Percentiles rank a stretch among this genome's conserved stretches.
Evolutionary conservation across 345 rosid genomes (phyloP).

Genomic region (Camelina neglecta): DNA sequence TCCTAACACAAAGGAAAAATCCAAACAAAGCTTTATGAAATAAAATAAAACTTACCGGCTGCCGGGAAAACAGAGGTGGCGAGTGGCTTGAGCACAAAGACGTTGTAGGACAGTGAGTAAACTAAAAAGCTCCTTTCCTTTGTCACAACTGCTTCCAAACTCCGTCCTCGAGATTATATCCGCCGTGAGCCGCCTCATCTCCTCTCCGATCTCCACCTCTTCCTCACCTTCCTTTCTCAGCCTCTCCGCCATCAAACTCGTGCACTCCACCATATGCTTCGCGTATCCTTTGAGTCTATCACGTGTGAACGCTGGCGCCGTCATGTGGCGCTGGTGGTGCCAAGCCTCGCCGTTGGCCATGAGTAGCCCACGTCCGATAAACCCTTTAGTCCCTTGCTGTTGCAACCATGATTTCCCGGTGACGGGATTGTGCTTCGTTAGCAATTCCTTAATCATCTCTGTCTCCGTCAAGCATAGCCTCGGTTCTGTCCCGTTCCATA

Average conservation of each 20-base stretch:
- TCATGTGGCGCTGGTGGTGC: constrained; percentile 63
- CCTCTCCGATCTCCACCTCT: constrained; percentile 87
- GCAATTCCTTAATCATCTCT: constrained; percentile 73
- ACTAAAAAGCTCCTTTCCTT: constrained; percentile 80
- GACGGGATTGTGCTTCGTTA: constrained; percentile 67
- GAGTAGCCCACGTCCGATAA: constrained; percentile 78
- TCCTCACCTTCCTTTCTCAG: constrained; percentile 50
- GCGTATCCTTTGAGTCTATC: constrained; percentile 80
- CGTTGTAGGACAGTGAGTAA: constrained; percentile 65
- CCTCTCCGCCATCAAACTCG: constrained; percentile 60
- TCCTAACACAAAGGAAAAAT: not conserved
- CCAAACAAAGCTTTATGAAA: not conserved
- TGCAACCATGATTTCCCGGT: constrained; percentile 95
- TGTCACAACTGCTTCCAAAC: constrained; percentile 74
- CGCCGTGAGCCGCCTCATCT: constrained; percentile 75
- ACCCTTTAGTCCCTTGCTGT: constrained; percentile 86
- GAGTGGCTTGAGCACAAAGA: constrained; percentile 78
- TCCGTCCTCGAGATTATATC: constrained; percentile 90
- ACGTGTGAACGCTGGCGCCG: constrained; percentile 65
- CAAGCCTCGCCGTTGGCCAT: constrained; percentile 78
- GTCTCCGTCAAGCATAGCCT: constrained; percentile 81
- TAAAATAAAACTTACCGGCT: constrained; percentile 61
- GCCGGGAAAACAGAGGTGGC: constrained; percentile 88
- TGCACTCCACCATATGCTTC: constrained; percentile 86
- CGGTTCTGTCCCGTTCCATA: constrained; percentile 92